Evolutionary conservation across 2,329 filamentous ascomycete species (phyloP).

Genomic region (Penicillium corylophilum): DNA sequence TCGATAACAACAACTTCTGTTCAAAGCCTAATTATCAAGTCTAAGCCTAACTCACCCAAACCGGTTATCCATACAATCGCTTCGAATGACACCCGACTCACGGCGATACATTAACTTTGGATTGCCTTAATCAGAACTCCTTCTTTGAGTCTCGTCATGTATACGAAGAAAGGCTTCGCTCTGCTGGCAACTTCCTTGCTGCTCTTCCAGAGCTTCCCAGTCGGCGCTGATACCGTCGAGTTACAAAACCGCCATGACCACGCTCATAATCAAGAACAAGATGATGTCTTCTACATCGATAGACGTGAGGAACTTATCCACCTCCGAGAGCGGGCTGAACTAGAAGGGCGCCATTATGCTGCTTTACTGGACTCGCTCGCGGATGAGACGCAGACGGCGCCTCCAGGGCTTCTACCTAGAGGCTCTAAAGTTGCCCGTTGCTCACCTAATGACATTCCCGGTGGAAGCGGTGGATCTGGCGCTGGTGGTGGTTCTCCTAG

Average conservation of each 20-base stretch:
- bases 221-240: conserved; percentile 3
- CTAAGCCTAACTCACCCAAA: background rate
- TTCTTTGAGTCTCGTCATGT: conserved; percentile 17
- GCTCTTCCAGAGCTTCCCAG: conserved; percentile 13
- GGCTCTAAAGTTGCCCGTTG: no score
- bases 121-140: background rate
- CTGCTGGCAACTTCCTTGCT: conserved; percentile 18
- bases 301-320: background rate
- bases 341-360: conserved; percentile 5
- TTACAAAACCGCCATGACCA: background rate
- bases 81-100: background rate
- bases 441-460: no score
- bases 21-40: background rate
- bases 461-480: background rate
- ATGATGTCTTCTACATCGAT: background rate
- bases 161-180: conserved; percentile 15
- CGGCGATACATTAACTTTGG: background rate
- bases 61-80: background rate
- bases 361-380: conserved; percentile 5
- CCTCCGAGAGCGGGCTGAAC: background rate
- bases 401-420: background rate
- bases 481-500: background rate
- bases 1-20: background rate
- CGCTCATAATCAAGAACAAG: background rate
- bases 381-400: background rate